A percentile compares a stretch with the other conserved stretches of the same genome.
Evolutionary conservation across 345 rosid species (phyloP).

Genomic region (Sapria himalayana): DNA sequence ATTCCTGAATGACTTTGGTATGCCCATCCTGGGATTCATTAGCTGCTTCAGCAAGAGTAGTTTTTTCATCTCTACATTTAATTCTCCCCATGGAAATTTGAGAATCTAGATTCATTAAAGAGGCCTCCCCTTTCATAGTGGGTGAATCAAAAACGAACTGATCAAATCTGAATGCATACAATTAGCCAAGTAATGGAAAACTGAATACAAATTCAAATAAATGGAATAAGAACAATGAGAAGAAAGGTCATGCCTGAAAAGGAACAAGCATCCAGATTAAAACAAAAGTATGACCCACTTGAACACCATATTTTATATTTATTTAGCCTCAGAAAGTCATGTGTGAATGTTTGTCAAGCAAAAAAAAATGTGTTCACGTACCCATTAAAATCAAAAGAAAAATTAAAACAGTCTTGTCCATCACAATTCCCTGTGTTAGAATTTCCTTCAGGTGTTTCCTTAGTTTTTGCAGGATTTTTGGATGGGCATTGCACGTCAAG

Average conservation of each 20-base stretch:
- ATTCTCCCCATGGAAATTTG: no score
- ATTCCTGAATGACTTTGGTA: slow-evolving; percentile 9
- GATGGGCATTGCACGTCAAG: slow-evolving; percentile 53
- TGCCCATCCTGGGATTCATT: slow-evolving; percentile 9
- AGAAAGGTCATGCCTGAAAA: no score
- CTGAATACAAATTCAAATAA: not conserved
- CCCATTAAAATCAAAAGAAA: slow-evolving; percentile 68
- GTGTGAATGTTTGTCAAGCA: slow-evolving; percentile 4
- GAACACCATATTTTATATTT: no score
- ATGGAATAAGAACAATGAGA: not conserved
- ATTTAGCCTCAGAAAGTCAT: no score
- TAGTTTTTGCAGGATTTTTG: slow-evolving; percentile 25
- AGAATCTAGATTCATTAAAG: slow-evolving; percentile 13
- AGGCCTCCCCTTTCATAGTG: slow-evolving; percentile 16
- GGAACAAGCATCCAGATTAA: no score
- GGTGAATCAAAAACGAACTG: slow-evolving; percentile 28
- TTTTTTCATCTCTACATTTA: slow-evolving; percentile 14
- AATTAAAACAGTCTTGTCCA: slow-evolving; percentile 23
- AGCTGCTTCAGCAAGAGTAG: slow-evolving; percentile 7
- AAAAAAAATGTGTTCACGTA: slow-evolving; percentile 12
- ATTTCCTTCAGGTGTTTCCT: slow-evolving; percentile 32
- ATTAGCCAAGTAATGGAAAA: slow-evolving; percentile 7
- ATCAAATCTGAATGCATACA: slow-evolving; percentile 31
- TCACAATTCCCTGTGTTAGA: slow-evolving; percentile 13
- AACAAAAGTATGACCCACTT: no score